Base-by-base conservation (phyloP, 2,329 filamentous ascomycete genomes). In the Phyllosticta citriasiana region DNA sequence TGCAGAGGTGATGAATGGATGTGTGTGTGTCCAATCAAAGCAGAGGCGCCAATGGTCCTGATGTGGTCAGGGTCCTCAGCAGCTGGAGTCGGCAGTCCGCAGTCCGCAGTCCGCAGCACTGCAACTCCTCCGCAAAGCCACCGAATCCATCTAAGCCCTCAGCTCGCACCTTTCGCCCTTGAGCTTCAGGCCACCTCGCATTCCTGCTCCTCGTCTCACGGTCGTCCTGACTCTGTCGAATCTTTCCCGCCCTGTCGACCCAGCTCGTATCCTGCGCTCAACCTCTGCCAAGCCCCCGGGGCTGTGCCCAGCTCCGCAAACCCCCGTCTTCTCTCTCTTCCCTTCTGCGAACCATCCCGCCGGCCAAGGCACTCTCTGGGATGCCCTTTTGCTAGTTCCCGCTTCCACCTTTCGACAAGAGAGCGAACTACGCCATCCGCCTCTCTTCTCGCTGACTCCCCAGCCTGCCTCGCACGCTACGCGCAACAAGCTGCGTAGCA, bases 281-380 rank as follows among this genome's bases (percentile, higher is more conserved):
- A 60, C 58, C 26, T 56, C 26, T 56, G 58, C 58, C 58, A 60
- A 60, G 58, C 55, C 40, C 16, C 40, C 53, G 57, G 33, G 58
- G 58, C 58, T 60, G 58, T 60, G 58, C 53, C 35, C 35, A 40
- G 40, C 40, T n/a, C 40, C 40, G 40, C 40, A 47, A 47, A 47
- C 40, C 40, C 40, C 40, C 40, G 40, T 47, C 40, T n/a, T 47
- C 40, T 16, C 16, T n/a, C 40, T n/a, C 40, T n/a, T 47, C 40
- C 16, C 19, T 47, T 47, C 40, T 47, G 40, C 40, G 40, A 47
- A 47, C 40, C n/a, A 47, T 47, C 40, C 16, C 16, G 40, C 40
- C 40, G 40, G 40, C 40, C 40, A 47, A 47, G 40, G 40, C 40
- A 47, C 6, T n/a, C 40, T n/a, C 40, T 47, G 40, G 40, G 40